phyloP scores from a whole-genome alignment of 2,329 filamentous ascomycete species.

The Fusarium illudens region DNA sequence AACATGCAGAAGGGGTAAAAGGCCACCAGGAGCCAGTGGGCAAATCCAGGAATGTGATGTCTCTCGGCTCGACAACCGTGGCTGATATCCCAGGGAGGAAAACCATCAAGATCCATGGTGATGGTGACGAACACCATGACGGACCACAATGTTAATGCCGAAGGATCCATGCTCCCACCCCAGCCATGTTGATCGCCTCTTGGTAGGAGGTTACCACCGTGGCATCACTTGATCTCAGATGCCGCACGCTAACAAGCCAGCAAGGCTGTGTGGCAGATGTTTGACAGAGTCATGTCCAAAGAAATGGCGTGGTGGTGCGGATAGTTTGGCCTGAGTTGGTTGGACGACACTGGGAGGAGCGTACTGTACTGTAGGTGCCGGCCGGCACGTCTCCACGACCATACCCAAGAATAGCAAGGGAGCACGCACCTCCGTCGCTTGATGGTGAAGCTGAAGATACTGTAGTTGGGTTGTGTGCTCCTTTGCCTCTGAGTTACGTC shows the following conservation, averaged over 20 bases:
- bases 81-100: background rate
- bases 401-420: conserved; percentile 2
- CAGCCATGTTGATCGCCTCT: conserved; percentile 28
- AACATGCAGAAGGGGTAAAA: background rate
- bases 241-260: conserved; percentile 25
- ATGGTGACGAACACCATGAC: background rate
- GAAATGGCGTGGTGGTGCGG: conserved; percentile 14
- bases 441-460: conserved; percentile 13
- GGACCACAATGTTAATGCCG: conserved; percentile 21
- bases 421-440: background rate
- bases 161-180: conserved; percentile 16
- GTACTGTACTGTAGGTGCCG: conserved; percentile 10
- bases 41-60: background rate
- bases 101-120: background rate
- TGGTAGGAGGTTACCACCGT: conserved; percentile 17
- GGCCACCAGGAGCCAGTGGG: background rate
- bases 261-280: conserved; percentile 21
- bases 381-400: conserved; percentile 3
- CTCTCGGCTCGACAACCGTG: background rate
- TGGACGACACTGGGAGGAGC: background rate
- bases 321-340: conserved; percentile 13
- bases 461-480: conserved; percentile 7
- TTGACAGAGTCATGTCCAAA: conserved; percentile 31
- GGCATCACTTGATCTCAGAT: conserved; percentile 39
- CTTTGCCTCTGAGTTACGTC: conserved; percentile 15